A percentile compares a stretch with the other conserved stretches of the same genome.
phyloP scores from a whole-genome alignment of 1,139 yeast species.

The Wickerhamomyces sp. region DNA sequence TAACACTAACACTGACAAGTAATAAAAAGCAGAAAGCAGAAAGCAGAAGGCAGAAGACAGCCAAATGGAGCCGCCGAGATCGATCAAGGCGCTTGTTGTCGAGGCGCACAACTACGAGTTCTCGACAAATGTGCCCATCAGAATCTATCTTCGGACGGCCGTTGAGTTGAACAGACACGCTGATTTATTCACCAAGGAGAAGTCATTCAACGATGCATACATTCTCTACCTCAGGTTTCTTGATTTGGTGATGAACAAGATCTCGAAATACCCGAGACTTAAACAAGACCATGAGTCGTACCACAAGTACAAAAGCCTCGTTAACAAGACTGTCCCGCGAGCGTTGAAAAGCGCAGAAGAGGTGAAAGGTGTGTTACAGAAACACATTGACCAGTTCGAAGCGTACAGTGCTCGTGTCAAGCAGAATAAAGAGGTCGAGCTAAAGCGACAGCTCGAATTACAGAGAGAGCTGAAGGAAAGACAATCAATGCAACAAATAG shows the following conservation, averaged over 20 bases:
- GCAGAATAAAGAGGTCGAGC: background rate
- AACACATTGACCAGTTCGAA: conserved; percentile 26
- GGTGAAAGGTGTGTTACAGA: conserved; percentile 30
- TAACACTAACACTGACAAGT: too few species aligned
- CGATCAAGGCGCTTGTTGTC: conserved; percentile 31
- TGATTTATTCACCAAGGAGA: conserved; percentile 35
- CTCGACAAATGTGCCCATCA: conserved; percentile 35
- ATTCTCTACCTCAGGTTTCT: conserved; percentile 45
- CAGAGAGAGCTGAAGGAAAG: background rate
- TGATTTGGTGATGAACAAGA: conserved; percentile 41
- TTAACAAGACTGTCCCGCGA: conserved; percentile 26
- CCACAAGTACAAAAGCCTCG: conserved; percentile 15
- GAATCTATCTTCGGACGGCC: conserved; percentile 39
- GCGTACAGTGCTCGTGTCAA: background rate
- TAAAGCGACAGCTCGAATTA: background rate
- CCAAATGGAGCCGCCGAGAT: conserved; percentile 9
- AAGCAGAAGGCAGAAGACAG: background rate
- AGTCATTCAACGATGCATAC: conserved; percentile 41
- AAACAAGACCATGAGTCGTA: conserved; percentile 23
- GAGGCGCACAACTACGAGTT: conserved; percentile 42
- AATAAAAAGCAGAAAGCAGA: too few species aligned
- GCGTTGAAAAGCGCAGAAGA: conserved; percentile 36
- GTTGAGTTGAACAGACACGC: conserved; percentile 30
- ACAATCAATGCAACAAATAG: background rate
- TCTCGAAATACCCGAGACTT: conserved; percentile 41